Conservation (phyloP, 805 yeast genomes). For the Maudiozyma bulderi region DNA sequence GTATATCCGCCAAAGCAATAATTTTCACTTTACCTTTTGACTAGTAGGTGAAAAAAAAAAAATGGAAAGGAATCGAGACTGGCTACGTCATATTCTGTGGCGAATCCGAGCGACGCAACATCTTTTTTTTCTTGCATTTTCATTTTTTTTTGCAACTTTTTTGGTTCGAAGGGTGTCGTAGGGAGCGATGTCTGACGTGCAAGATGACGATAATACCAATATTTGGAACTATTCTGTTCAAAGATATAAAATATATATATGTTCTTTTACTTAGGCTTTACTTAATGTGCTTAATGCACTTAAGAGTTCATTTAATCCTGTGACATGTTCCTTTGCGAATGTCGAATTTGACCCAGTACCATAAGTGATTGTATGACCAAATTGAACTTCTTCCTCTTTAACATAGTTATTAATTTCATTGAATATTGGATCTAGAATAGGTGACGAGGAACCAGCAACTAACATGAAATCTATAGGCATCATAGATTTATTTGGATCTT, state of each 20-base stretch:
- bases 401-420: constrained; percentile 40
- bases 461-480: constrained; percentile 36
- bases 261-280: background rate
- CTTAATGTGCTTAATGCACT: constrained; percentile 32
- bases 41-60: background rate
- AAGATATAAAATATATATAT: background rate
- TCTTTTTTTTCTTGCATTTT: background rate
- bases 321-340: constrained; percentile 52
- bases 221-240: background rate
- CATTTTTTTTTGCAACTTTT: background rate
- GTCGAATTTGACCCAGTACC: constrained; percentile 39
- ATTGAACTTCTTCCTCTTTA: constrained; percentile 29
- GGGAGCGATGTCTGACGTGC: background rate
- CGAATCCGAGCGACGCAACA: background rate
- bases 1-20: background rate
- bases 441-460: constrained; percentile 56
- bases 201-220: background rate
- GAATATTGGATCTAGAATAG: constrained; percentile 58
- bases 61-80: no score
- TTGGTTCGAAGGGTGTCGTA: background rate
- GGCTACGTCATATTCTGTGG: background rate
- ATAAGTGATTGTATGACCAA: constrained; percentile 52
- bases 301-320: constrained; percentile 62
- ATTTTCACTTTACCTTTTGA: background rate
- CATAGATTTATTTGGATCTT: constrained; percentile 8